A percentile compares a stretch with the other conserved stretches of the same genome.
Evolutionary conservation across 345 rosid genomes (phyloP).

Genomic region (Eucalyptus sp.): DNA sequence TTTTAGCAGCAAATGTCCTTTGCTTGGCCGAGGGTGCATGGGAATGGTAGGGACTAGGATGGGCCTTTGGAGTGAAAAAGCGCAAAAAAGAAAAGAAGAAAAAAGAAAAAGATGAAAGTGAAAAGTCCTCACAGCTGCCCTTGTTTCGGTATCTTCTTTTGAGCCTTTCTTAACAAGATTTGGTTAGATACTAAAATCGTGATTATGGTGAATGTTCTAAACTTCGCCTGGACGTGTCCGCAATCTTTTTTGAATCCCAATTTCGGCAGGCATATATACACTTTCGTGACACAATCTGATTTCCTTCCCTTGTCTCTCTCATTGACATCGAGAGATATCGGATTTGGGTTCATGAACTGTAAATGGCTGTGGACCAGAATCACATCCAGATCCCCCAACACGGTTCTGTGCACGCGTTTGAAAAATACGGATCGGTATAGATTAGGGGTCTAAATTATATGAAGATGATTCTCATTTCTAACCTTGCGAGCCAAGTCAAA

Average conservation of each 20-base stretch:
- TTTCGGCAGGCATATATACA: not conserved
- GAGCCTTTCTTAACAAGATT: not conserved
- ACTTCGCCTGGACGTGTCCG: not conserved
- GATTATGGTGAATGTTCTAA: not conserved
- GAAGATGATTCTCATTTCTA: not conserved
- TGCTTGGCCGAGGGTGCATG: conserved; percentile 19
- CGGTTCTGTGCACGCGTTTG: not conserved
- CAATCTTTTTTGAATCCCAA: not conserved
- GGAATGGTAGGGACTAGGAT: not conserved
- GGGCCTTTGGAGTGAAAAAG: not conserved
- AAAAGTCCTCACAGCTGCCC: conserved; percentile 4
- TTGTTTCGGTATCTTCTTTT: not conserved
- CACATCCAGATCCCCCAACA: not conserved
- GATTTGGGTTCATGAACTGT: not conserved
- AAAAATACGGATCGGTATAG: not conserved
- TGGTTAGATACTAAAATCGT: not conserved
- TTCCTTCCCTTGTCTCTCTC: not conserved
- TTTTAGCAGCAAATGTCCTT: not conserved
- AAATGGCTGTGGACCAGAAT: not conserved
- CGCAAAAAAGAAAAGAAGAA: not conserved
- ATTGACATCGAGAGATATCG: not conserved
- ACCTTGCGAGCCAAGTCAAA: not conserved
- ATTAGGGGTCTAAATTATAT: not conserved
- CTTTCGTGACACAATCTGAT: not conserved
- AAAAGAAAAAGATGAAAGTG: not conserved